phyloP scores from a whole-genome alignment of 176 grass and related monocot genomes.

The Paspalum vaginatum region DNA sequence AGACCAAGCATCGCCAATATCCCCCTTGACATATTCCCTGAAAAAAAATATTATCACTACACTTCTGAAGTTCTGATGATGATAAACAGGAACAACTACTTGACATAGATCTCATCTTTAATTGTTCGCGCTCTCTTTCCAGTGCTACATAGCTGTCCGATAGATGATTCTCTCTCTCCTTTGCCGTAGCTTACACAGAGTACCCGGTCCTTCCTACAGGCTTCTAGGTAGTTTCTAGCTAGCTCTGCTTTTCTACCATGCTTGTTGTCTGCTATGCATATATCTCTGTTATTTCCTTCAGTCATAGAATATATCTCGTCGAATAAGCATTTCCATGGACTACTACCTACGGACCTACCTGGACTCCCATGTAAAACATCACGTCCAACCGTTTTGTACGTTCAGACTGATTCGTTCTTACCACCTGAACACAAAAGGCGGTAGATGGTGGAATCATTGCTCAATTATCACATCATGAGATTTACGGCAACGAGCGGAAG shows the following conservation, averaged over 20 bases:
- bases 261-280: conserved; percentile 5
- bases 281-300: background rate
- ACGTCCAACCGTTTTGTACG: background rate
- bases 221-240: conserved; percentile 34
- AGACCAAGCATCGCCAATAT: conserved; percentile 19
- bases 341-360: background rate
- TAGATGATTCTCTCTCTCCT: conserved; percentile 36
- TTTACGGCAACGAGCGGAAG: background rate
- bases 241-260: conserved; percentile 21
- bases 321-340: conserved; percentile 19
- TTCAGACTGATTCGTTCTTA: conserved; percentile 38
- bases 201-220: conserved; percentile 41
- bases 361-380: conserved; percentile 29
- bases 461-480: background rate
- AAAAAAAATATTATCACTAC: conserved; percentile 2
- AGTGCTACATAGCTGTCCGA: conserved; percentile 1
- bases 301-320: background rate
- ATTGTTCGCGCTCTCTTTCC: conserved; percentile 29
- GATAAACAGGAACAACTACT: conserved; percentile 49
- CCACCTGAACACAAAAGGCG: conserved; percentile 35
- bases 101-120: conserved; percentile 33
- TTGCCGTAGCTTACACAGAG: conserved; percentile 15
- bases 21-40: conserved; percentile 27
- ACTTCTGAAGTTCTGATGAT: conserved; percentile 10
- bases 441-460: background rate